Percentiles rank a stretch among this genome's conserved stretches.
These are phyloP conservation scores for Boletellus deceptivus DNA, from an alignment of 1,284 basidiomycete genomes.

Conservation along the genomic window DNA sequence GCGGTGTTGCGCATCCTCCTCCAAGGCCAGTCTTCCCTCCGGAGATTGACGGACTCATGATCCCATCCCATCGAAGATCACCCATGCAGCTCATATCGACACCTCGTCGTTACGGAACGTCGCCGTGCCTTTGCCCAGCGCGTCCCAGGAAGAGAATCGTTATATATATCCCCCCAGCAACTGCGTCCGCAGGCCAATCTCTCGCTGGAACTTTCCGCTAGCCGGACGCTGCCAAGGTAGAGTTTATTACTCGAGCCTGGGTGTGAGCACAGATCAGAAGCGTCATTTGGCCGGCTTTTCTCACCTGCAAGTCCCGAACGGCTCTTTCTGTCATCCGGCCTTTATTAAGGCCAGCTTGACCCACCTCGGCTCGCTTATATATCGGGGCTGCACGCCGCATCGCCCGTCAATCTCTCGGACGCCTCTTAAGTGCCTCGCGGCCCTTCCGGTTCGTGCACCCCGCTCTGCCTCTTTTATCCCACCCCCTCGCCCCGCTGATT, in stretches of 20 bases:
- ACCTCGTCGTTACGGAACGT: conserved; percentile 31
- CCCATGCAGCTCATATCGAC: conserved; percentile 34
- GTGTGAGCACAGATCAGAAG: conserved; percentile 25
- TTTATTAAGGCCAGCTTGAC: conserved; percentile 30
- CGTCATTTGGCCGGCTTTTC: conserved; percentile 29
- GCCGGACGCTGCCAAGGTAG: conserved; percentile 31
- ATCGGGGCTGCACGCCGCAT: conserved; percentile 28
- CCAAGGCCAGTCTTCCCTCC: conserved; percentile 10
- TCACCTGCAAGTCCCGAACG: conserved; percentile 28
- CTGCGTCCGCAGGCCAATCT: conserved; percentile 26
- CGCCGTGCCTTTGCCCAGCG: conserved; percentile 14
- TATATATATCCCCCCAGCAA: conserved; percentile 16
- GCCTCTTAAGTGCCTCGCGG: conserved; percentile 23
- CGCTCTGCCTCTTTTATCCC: conserved; percentile 22
- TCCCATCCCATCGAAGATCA: conserved; percentile 34
- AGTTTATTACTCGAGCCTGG: conserved; percentile 31
- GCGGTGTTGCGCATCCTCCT: no score
- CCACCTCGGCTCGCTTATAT: conserved; percentile 30
- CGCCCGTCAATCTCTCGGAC: conserved; percentile 20
- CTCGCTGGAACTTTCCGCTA: conserved; percentile 26
- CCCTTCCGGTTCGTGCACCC: conserved; percentile 23
- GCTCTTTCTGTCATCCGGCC: conserved; percentile 28
- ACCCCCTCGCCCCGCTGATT: conserved; percentile 15
- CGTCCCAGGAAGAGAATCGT: background rate
- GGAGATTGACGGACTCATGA: conserved; percentile 34